A percentile compares a stretch with the other conserved stretches of the same genome.
Conservation (phyloP, 176 grass and related monocot species). For the Musa beccarii region DNA sequence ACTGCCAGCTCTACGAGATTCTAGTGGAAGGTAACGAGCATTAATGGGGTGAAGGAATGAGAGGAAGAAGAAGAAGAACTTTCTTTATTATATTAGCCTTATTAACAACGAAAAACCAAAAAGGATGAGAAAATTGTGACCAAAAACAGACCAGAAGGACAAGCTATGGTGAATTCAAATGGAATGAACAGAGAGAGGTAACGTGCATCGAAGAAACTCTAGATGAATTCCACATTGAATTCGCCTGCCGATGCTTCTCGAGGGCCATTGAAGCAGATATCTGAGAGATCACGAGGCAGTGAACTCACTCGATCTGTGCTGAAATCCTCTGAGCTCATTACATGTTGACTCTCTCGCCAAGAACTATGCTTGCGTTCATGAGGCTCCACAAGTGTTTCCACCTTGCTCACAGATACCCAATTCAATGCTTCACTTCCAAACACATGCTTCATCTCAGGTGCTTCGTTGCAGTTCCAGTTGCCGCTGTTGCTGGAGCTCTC, state of each 20-base stretch:
- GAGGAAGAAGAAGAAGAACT: neutral
- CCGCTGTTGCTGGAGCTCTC: constrained; percentile 13
- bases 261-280: constrained; percentile 44
- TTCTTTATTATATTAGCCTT: neutral
- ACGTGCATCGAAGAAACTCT: neutral
- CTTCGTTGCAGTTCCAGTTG: constrained; percentile 13
- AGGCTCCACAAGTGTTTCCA: constrained; percentile 33
- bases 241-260: constrained; percentile 34
- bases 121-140: neutral
- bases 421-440: constrained; percentile 43
- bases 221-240: constrained; percentile 74
- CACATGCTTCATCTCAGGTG: neutral
- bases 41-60: neutral
- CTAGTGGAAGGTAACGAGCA: too few species aligned
- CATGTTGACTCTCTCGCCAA: constrained; percentile 40
- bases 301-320: neutral
- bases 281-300: constrained; percentile 15
- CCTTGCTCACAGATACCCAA: constrained; percentile 53
- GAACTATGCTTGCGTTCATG: constrained; percentile 48
- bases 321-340: neutral
- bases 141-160: neutral
- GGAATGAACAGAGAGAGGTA: neutral
- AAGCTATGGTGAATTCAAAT: neutral
- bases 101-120: neutral
- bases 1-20: too few species aligned